phyloP scores from a whole-genome alignment of 495 filamentous ascomycete species.

The Platismatia glauca region DNA sequence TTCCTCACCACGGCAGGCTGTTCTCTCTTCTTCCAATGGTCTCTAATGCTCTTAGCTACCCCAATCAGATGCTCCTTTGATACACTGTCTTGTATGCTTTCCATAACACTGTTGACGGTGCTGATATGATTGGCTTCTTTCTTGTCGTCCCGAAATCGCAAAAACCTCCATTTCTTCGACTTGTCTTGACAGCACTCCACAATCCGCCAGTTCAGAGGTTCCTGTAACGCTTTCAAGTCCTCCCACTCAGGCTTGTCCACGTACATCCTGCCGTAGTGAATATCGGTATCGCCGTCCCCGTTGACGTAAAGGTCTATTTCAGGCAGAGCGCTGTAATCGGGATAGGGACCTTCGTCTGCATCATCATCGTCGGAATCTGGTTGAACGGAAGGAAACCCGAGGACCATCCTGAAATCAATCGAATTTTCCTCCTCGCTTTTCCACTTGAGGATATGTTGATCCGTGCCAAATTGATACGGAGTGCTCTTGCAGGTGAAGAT shows the following conservation, averaged over 20 bases:
- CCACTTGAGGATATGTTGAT: conserved; percentile 92
- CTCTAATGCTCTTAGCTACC: conserved; percentile 55
- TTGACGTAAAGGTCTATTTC: conserved; percentile 50
- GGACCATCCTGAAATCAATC: conserved; percentile 73
- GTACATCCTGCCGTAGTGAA: conserved; percentile 53
- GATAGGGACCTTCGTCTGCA: conserved; percentile 34
- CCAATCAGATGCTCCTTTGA: conserved; percentile 56
- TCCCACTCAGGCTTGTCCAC: conserved; percentile 78
- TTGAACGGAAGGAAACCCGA: conserved; percentile 65
- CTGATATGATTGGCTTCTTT: conserved; percentile 77
- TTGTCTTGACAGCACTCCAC: conserved; percentile 80
- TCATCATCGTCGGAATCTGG: conserved; percentile 61
- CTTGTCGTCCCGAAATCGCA: conserved; percentile 86
- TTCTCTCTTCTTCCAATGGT: conserved; percentile 60
- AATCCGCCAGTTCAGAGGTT: conserved; percentile 71
- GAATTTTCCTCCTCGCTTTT: conserved; percentile 89
- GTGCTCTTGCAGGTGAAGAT: conserved; percentile 89
- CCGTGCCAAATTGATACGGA: conserved; percentile 81
- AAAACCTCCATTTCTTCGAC: conserved; percentile 67
- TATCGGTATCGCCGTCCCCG: conserved; percentile 50
- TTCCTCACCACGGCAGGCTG: neutral
- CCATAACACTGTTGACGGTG: conserved; percentile 69
- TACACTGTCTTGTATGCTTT: conserved; percentile 71
- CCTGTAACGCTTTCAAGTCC: conserved; percentile 54
- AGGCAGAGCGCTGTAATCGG: conserved; percentile 47